phyloP scores from a whole-genome alignment of 1,139 yeast genomes.

The Candida sojae region DNA sequence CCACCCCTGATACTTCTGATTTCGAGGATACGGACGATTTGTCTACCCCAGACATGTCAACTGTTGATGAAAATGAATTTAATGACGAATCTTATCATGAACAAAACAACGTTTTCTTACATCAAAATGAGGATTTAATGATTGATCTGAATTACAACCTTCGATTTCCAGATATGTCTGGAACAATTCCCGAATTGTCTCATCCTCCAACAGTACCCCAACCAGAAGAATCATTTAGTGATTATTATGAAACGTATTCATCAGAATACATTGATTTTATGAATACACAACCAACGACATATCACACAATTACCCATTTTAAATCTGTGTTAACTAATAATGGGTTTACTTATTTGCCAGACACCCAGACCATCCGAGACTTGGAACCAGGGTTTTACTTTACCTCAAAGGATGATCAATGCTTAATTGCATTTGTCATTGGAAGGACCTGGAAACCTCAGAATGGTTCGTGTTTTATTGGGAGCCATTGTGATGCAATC shows the following conservation, averaged over 20 bases:
- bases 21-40: neutral
- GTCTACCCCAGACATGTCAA: constrained; percentile 7
- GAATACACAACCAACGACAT: constrained; percentile 60
- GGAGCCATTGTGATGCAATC: constrained; percentile 62
- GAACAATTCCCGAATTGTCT: neutral
- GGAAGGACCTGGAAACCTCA: constrained; percentile 59
- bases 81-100: neutral
- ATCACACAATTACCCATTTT: constrained; percentile 55
- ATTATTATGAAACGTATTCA: constrained; percentile 40
- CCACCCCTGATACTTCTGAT: constrained; percentile 3
- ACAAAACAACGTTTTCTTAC: neutral
- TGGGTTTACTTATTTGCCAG: constrained; percentile 57
- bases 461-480: constrained; percentile 60
- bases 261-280: constrained; percentile 59
- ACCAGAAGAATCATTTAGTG: constrained; percentile 7
- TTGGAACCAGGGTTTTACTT: constrained; percentile 49
- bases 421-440: constrained; percentile 56
- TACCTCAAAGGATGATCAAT: constrained; percentile 58
- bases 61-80: neutral
- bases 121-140: no score
- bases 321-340: constrained; percentile 40
- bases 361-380: constrained; percentile 33
- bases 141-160: constrained; percentile 1
- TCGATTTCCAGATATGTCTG: constrained; percentile 4
- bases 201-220: neutral